A percentile compares a stretch with the other conserved stretches of the same genome.
Evolutionary conservation across 495 filamentous ascomycete species (phyloP).

Genomic region (Xylaria venustula): DNA sequence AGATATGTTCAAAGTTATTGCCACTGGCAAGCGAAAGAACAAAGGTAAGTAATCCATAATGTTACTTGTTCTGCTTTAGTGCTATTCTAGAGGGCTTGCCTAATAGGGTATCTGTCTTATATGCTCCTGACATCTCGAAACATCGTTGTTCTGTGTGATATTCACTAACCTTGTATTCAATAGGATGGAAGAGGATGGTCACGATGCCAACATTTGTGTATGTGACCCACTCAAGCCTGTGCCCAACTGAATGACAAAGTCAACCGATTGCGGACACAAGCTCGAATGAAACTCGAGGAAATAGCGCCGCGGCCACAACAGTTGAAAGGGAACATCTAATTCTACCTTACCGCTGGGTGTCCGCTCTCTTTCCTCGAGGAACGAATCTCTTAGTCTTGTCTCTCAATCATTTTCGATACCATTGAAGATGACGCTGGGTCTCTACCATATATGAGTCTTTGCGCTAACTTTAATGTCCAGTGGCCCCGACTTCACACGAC

Average conservation of each 20-base stretch:
- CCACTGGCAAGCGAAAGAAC: constrained; percentile 61
- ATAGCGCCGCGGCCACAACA: background rate
- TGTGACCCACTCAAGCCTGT: background rate
- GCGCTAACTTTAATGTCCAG: background rate
- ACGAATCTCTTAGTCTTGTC: background rate
- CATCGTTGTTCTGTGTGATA: background rate
- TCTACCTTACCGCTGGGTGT: background rate
- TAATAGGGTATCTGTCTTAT: background rate
- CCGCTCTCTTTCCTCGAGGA: background rate
- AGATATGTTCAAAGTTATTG: constrained; percentile 98
- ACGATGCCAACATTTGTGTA: constrained; percentile 64
- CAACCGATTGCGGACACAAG: background rate
- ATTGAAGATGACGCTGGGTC: too few species aligned
- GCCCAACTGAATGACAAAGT: background rate
- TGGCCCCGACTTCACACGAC: constrained; percentile 84
- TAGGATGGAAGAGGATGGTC: constrained; percentile 90
- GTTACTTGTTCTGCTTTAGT: background rate
- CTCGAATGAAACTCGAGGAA: background rate
- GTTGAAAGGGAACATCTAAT: background rate
- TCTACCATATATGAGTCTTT: too few species aligned
- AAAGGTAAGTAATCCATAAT: constrained; percentile 31
- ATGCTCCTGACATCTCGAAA: background rate
- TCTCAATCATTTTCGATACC: too few species aligned
- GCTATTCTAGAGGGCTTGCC: background rate
- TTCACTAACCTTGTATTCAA: background rate